Evolutionary conservation across 495 filamentous ascomycete species (phyloP).

Genomic region (Beverwykella pulmonaria): DNA sequence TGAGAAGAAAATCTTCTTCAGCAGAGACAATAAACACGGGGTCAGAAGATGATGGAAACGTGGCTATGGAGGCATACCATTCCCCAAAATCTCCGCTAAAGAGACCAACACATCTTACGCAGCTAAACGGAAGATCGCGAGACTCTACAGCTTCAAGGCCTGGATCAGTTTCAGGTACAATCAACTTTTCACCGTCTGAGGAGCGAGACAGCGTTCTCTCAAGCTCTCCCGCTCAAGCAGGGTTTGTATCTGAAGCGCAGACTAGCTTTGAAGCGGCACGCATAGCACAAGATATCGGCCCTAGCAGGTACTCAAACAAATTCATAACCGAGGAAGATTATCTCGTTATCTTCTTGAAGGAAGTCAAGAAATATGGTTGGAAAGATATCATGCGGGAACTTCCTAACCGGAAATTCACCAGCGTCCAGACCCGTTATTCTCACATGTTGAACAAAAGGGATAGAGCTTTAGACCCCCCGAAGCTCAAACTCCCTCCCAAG

Average conservation of each 20-base stretch:
- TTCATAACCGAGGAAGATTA: constrained; percentile 20
- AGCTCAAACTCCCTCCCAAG: constrained; percentile 4
- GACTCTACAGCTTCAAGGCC: background rate
- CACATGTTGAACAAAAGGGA: constrained; percentile 26
- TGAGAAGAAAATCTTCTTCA: too few species aligned
- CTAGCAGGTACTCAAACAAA: background rate
- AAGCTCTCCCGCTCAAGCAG: background rate
- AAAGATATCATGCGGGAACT: constrained; percentile 3
- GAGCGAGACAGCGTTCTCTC: background rate
- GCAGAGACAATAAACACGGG: background rate
- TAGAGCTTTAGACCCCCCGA: constrained; percentile 14
- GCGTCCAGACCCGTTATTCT: constrained; percentile 20
- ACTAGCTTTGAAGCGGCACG: background rate
- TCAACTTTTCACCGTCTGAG: background rate
- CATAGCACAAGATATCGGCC: background rate
- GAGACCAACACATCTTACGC: background rate
- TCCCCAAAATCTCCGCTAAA: background rate
- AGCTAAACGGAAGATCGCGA: background rate
- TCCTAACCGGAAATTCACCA: background rate
- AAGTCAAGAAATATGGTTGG: constrained; percentile 23
- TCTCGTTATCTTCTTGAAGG: constrained; percentile 30
- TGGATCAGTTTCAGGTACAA: background rate
- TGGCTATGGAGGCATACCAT: background rate
- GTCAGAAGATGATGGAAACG: background rate
- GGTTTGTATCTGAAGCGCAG: background rate